Evolutionary conservation across 225 moss, liverwort and hornwort genomes (phyloP).

Genomic region (Marchantia polymorpha): DNA sequence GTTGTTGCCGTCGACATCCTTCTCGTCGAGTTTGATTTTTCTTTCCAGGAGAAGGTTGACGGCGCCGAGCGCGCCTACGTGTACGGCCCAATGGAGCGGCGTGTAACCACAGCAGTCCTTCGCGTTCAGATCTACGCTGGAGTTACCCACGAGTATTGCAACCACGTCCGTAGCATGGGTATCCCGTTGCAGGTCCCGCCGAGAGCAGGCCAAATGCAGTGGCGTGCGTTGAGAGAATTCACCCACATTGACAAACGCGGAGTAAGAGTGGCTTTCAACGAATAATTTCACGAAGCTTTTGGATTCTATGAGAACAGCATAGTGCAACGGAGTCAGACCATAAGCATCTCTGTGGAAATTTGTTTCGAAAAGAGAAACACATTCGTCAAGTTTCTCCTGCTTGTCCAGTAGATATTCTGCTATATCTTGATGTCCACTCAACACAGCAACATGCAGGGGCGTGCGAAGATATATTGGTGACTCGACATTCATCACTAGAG

Average conservation of each 20-base stretch:
- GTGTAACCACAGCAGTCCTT: constrained; percentile 25
- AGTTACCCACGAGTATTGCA: neutral
- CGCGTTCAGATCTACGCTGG: constrained; percentile 2
- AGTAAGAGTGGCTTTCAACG: neutral
- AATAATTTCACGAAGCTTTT: neutral
- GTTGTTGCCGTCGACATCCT: constrained; percentile 4
- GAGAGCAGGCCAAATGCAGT: constrained; percentile 19
- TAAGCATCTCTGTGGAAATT: no score
- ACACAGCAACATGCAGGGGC: no score
- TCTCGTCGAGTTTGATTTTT: constrained; percentile 2
- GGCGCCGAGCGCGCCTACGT: neutral
- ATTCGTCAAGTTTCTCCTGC: no score
- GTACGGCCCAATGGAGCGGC: constrained; percentile 28
- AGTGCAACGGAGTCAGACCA: constrained; percentile 34
- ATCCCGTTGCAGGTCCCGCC: no score
- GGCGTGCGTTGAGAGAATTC: constrained; percentile 20
- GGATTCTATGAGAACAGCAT: neutral
- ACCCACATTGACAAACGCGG: neutral
- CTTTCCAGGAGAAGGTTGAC: constrained; percentile 9
- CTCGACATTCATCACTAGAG: no score
- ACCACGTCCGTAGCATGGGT: neutral
- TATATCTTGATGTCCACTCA: no score
- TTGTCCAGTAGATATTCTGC: no score
- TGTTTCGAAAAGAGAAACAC: no score
- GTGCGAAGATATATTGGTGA: no score